Conservation (phyloP, 805 yeast species). For the Myxozyma kluyveri region DNA sequence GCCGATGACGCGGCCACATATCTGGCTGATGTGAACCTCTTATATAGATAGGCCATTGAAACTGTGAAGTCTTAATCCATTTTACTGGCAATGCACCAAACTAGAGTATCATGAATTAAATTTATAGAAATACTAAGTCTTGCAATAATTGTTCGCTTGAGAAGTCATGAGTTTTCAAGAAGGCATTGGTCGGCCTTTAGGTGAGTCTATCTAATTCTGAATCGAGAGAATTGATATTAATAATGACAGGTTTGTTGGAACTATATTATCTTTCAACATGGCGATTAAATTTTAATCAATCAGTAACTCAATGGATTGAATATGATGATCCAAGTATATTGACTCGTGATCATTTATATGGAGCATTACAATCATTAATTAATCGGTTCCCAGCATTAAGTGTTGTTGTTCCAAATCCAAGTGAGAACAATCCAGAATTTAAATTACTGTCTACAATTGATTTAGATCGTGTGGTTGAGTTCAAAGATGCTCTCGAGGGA, state of each 20-base stretch:
- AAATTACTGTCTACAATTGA: constrained; percentile 1
- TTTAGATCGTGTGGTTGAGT: constrained; percentile 1
- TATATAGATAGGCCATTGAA: too few relatives aligned
- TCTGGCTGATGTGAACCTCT: too few relatives aligned
- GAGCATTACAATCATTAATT: not conserved
- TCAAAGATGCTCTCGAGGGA: not conserved
- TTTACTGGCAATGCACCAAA: too few relatives aligned
- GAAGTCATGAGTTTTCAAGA: too few relatives aligned
- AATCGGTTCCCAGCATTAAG: not conserved
- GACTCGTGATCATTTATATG: not conserved
- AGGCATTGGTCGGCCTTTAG: too few relatives aligned
- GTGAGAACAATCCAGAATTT: not conserved
- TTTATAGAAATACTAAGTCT: too few relatives aligned
- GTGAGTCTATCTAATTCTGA: too few relatives aligned
- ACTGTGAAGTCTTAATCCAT: too few relatives aligned
- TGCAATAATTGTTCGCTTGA: too few relatives aligned
- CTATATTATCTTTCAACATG: not conserved
- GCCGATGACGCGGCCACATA: too few relatives aligned
- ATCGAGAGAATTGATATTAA: too few relatives aligned
- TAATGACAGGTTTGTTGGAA: not conserved
- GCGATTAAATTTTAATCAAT: not conserved
- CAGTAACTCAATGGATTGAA: not conserved
- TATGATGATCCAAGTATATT: not conserved
- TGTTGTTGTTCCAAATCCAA: not conserved
- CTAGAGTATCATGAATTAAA: too few relatives aligned